Evolutionary conservation across 2,329 filamentous ascomycete genomes (phyloP), one percentile per base, ranked within the genome.

Genomic region (Aspergillus sp.): DNA sequence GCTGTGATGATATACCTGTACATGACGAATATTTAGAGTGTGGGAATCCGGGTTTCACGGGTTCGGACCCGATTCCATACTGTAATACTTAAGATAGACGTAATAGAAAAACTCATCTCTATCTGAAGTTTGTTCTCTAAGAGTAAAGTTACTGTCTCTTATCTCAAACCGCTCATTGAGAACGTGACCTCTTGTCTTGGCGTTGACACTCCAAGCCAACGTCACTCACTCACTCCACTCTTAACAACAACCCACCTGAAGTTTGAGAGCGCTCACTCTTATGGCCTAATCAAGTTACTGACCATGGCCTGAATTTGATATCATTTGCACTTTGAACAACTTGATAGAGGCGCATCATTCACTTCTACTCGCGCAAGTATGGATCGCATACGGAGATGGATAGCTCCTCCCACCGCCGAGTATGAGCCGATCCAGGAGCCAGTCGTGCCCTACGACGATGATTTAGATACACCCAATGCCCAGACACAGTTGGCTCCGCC

Each of bases 301-400:
- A 64, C 43, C 39, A 67, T 68, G 53, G 62, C 46, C 17, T 59
- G 52, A 56, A 51, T 17, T 58, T 5, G 27, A 11, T 31, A n/a
- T 11, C 23, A 3, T 19, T 54, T 39, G 17, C n/a, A 25, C 27
- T 25, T 21, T 33, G 6, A 23, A n/a, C 25, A 41, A 49, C 43
- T 54, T 15, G 21, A 17, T 19, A 47, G 35, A 60, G 52, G 49
- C 49, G 37, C 37, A 37, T 37, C 19, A 50, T 52, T 23, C 39
- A 17, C 4, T 21, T 15, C 9, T 21, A 7, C 9, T 47, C 25
- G 33, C 27, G 6, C 5, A n/a, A 48, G 27, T 23, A 76, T 76
- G 73, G 68, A 74, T 48, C 69, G 73, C 53, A 60, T 77, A 33
- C 68, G 71, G 57, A 66, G 64, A 55, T 62, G 75, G 55, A 63